These are phyloP conservation scores for Juncus inflexus DNA, from an alignment of 176 grass and related monocot species.

Conservation along the genomic window DNA sequence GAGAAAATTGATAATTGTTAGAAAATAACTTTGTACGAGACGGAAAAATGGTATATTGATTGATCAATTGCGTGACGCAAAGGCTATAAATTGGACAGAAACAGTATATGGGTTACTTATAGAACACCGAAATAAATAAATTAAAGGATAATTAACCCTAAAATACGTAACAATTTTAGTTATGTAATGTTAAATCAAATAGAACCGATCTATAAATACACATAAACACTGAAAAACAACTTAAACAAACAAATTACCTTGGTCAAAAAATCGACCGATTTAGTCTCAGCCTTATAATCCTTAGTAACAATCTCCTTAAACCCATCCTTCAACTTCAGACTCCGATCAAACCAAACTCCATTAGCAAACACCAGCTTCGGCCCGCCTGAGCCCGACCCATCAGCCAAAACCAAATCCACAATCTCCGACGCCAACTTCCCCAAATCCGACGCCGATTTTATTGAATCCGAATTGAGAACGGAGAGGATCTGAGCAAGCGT, in stretches of 20 bases:
- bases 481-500: slow-evolving; percentile 46
- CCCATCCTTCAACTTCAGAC: slow-evolving; percentile 36
- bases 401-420: slow-evolving; percentile 52
- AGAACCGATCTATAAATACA: too few species aligned
- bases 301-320: slow-evolving; percentile 32
- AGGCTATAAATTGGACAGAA: too few species aligned
- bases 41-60: too few species aligned
- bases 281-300: slow-evolving; percentile 45
- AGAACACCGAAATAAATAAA: too few species aligned
- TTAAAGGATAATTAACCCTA: too few species aligned
- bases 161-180: too few species aligned
- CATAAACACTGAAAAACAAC: too few species aligned
- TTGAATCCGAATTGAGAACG: slow-evolving; percentile 4
- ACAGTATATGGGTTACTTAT: too few species aligned
- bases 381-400: slow-evolving; percentile 50
- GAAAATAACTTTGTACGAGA: too few species aligned
- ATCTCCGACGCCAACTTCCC: slow-evolving; percentile 43
- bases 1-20: too few species aligned
- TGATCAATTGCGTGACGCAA: too few species aligned
- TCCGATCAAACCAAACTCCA: slow-evolving; percentile 56
- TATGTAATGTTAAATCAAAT: too few species aligned
- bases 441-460: slow-evolving; percentile 9
- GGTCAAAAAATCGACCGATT: slow-evolving; percentile 50
- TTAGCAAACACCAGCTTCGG: slow-evolving; percentile 52
- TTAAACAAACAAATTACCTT: slow-evolving; percentile 28